A percentile compares a stretch with the other conserved stretches of the same genome.
Evolutionary conservation across 192 early-diverging fungal genomes (phyloP).

Genomic region (Funneliformis geosporum): DNA sequence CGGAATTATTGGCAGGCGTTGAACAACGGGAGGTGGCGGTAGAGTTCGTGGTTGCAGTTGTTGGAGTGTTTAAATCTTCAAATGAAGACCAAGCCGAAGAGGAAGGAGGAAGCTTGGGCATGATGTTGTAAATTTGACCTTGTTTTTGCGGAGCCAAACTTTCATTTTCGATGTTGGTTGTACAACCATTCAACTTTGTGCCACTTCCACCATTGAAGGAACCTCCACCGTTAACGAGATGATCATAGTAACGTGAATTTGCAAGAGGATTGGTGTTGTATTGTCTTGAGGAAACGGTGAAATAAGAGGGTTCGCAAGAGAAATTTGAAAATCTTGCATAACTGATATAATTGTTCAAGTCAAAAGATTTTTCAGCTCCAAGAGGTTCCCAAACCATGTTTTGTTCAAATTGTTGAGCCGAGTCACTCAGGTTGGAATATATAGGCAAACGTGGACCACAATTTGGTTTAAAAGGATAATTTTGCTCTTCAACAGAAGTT

Average conservation of each 20-base stretch:
- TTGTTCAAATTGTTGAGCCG: neutral
- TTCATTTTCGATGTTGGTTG: neutral
- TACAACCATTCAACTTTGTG: neutral
- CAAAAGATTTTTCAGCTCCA: neutral
- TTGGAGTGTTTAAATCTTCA: slow-evolving; percentile 23
- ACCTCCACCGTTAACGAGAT: slow-evolving; percentile 18
- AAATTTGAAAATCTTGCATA: neutral
- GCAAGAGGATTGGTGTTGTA: neutral
- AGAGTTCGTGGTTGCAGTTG: slow-evolving; percentile 8
- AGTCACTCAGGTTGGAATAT: neutral
- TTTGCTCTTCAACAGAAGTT: neutral
- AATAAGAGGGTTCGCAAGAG: neutral
- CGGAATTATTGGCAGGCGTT: neutral
- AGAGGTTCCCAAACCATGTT: slow-evolving; percentile 11
- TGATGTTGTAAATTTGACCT: neutral
- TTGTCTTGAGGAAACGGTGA: neutral
- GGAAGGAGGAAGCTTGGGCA: neutral
- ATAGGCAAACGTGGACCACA: neutral
- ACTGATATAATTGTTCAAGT: neutral
- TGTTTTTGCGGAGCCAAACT: neutral
- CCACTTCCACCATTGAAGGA: neutral
- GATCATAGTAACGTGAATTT: slow-evolving; percentile 25
- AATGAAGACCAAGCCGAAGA: slow-evolving; percentile 17
- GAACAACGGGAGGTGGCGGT: slow-evolving; percentile 18
- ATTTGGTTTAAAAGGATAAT: neutral